Evolutionary conservation across 371 early-diverging fungal species (phyloP).

Genomic region (Mortierella sp.): DNA sequence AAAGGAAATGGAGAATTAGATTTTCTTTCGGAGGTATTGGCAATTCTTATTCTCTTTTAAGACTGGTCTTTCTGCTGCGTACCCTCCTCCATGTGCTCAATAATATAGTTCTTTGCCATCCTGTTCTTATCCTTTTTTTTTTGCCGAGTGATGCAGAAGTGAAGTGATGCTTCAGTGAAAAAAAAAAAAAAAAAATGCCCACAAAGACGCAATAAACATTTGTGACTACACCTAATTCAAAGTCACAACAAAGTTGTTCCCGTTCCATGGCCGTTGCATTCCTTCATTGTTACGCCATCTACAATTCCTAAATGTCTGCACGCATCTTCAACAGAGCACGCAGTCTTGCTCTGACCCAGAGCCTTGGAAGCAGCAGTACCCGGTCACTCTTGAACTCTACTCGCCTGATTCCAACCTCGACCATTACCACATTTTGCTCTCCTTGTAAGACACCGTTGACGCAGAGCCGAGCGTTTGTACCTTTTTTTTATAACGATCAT

Average conservation of each 20-base stretch:
- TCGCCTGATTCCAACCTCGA: slow-evolving; percentile 15
- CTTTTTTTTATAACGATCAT: background rate
- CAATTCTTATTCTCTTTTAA: background rate
- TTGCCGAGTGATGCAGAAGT: background rate
- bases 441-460: slow-evolving; percentile 21
- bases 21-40: background rate
- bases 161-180: background rate
- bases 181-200: background rate
- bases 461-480: no score
- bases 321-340: slow-evolving; percentile 12
- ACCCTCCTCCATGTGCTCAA: slow-evolving; percentile 85
- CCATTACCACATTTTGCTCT: slow-evolving; percentile 28
- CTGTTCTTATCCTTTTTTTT: slow-evolving; percentile 3
- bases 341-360: background rate
- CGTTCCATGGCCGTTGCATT: background rate
- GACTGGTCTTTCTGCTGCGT: background rate
- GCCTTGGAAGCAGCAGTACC: background rate
- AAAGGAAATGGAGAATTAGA: background rate
- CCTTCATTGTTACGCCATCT: no score
- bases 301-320: slow-evolving; percentile 16
- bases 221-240: slow-evolving; percentile 4
- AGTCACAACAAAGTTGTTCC: background rate
- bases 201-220: background rate
- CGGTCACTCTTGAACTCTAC: background rate
- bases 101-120: slow-evolving; percentile 67